Base-by-base conservation (phyloP, 139 green algal genomes). In the Chlorella sp. region DNA sequence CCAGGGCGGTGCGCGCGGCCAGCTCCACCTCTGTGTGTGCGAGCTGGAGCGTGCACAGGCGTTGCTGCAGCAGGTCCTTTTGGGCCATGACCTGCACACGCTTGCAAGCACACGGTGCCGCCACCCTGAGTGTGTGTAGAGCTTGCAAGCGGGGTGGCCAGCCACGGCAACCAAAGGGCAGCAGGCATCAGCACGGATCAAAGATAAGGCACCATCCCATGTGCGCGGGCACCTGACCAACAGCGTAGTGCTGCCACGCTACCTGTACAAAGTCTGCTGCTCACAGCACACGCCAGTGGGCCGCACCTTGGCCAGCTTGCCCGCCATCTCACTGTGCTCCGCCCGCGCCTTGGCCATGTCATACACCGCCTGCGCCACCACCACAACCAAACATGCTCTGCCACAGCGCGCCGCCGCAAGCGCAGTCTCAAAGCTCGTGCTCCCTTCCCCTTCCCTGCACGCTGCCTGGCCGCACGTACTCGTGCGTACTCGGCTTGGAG, bases 271-370 rank as follows among this genome's bases (percentile, higher is more conserved):
- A 55, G 42, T 17, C 42, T 26, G 17, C 10, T 10, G 10, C 42
- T 55, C 10, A 17, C 42, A 55, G 42, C 10, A 17, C 10, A 55
- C 10, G 62, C 5, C 10, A 5, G 5, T 23, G 22, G 33, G 0
- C 2, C 74, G 1, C 36, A 79, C 74, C 74, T 72, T 62, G 22
- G 49, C 3, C 61, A 79, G 31, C 42, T 71, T 64, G 31, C 76
- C 76, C 32, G 50, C 67, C 71, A 77, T 77, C 71, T 81, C 76
- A 26, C 63, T 67, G 66, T 81, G 76, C 76, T 81, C 76, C 1
- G 76, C 76, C 31, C 49, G 50, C 17, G 76, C 55, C 66, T 81
- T 81, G 35, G 76, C 76, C 42, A 77, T 74, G 17, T 81, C 76
- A 34, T 61, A 81, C 35, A 74, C 66, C 17, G 75, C 60, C 31